Evolutionary conservation across 225 moss, liverwort and hornwort genomes (phyloP).

Genomic region (Rhytidiadelphus loreus): DNA sequence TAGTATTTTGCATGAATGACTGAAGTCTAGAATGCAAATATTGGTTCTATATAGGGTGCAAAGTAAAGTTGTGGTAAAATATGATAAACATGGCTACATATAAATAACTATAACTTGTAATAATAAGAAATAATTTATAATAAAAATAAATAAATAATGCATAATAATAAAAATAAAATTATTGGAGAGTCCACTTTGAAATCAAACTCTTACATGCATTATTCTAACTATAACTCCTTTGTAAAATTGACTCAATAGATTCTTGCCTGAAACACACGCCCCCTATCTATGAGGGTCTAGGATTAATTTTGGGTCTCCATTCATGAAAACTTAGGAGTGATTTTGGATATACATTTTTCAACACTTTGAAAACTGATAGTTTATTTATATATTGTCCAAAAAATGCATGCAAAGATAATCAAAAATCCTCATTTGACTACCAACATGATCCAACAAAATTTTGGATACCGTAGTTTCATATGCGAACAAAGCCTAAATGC

Average conservation of each 20-base stretch:
- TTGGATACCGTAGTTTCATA: neutral
- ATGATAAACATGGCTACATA: neutral
- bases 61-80: neutral
- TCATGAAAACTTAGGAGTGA: neutral
- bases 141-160: fast-evolving
- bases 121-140: neutral
- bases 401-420: neutral
- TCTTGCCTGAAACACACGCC: fast-evolving
- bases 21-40: neutral
- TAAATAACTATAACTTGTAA: too few relatives aligned
- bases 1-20: neutral
- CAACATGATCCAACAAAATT: neutral
- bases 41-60: neutral
- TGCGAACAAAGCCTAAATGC: fast-evolving
- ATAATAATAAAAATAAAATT: neutral
- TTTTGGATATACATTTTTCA: neutral
- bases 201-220: neutral
- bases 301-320: too few relatives aligned
- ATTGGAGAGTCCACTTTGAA: neutral
- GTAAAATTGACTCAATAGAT: too few relatives aligned
- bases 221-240: too few relatives aligned
- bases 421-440: fast-evolving
- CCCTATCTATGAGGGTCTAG: neutral
- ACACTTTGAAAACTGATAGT: too few relatives aligned
- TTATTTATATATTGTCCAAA: neutral